Percentiles rank a stretch among this genome's conserved stretches.
Conservation (phyloP, 1,284 basidiomycete species). For the Vanrija pseudolonga region DNA sequence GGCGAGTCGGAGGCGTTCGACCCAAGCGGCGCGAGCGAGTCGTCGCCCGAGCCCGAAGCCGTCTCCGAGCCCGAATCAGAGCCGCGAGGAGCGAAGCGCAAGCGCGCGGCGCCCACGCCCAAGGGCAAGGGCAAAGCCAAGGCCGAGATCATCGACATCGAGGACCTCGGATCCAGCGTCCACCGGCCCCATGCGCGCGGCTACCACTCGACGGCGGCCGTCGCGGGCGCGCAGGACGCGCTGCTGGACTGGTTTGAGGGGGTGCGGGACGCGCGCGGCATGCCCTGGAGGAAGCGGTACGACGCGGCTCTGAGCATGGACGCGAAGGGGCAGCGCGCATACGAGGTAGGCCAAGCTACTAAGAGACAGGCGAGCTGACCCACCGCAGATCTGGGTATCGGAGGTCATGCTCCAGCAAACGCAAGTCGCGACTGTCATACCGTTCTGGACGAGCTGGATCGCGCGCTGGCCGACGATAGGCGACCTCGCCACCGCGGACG, state of each 20-base stretch:
- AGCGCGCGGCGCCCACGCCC: neutral
- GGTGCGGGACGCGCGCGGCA: constrained; percentile 42
- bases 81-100: too few relatives aligned
- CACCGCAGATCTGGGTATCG: constrained; percentile 53
- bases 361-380: neutral
- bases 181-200: constrained; percentile 23
- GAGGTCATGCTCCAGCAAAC: constrained; percentile 99
- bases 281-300: constrained; percentile 49
- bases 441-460: constrained; percentile 85
- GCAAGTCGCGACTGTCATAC: constrained; percentile 77
- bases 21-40: too few relatives aligned
- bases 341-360: constrained; percentile 38
- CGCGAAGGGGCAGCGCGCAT: constrained; percentile 47
- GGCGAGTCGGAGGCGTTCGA: too few relatives aligned
- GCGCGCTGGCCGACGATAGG: constrained; percentile 74
- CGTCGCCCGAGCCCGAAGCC: too few relatives aligned
- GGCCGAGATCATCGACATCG: constrained; percentile 3
- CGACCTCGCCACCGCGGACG: constrained; percentile 68
- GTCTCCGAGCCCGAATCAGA: too few relatives aligned
- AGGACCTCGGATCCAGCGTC: constrained; percentile 9
- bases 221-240: constrained; percentile 24
- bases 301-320: constrained; percentile 25
- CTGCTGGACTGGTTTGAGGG: constrained; percentile 46
- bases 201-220: constrained; percentile 28
- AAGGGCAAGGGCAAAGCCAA: neutral